Evolutionary conservation across 1,284 basidiomycete genomes (phyloP).

Genomic region (Ganoderma meredithae): DNA sequence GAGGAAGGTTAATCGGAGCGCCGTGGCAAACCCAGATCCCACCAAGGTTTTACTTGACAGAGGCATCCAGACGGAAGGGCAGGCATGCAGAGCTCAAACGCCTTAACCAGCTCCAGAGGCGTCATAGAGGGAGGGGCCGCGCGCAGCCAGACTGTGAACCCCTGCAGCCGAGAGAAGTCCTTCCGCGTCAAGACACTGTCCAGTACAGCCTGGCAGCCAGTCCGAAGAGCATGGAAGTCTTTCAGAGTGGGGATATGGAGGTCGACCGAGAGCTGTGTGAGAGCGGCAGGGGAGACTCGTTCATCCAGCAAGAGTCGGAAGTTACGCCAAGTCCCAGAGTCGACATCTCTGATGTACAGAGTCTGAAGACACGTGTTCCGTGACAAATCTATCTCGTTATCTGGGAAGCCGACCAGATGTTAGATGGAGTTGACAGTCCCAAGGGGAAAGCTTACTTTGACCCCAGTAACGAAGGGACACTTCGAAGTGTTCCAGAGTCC

Average conservation of each 20-base stretch:
- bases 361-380: conserved; percentile 18
- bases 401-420: conserved; percentile 1
- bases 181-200: conserved; percentile 14
- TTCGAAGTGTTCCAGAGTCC: conserved; percentile 21
- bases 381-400: conserved; percentile 14
- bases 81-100: conserved; percentile 23
- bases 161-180: conserved; percentile 19
- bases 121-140: conserved; percentile 19
- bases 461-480: conserved; percentile 20
- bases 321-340: conserved; percentile 2
- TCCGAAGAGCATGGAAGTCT: conserved; percentile 5
- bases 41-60: conserved; percentile 25
- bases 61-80: conserved; percentile 14
- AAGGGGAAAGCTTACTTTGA: conserved; percentile 14
- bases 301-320: conserved; percentile 14
- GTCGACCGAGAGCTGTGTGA: conserved; percentile 20
- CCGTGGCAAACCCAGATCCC: conserved; percentile 11
- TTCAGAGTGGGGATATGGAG: conserved; percentile 16
- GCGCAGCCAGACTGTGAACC: conserved; percentile 25
- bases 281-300: conserved; percentile 15
- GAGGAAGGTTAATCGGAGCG: conserved; percentile 2
- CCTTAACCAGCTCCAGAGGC: conserved; percentile 11
- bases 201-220: conserved; percentile 8
- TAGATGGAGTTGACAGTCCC: neutral
- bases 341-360: conserved; percentile 24